Evolutionary conservation across 75 land plant genomes (phyloP).

Genomic region (Cryptomeria japonica): DNA sequence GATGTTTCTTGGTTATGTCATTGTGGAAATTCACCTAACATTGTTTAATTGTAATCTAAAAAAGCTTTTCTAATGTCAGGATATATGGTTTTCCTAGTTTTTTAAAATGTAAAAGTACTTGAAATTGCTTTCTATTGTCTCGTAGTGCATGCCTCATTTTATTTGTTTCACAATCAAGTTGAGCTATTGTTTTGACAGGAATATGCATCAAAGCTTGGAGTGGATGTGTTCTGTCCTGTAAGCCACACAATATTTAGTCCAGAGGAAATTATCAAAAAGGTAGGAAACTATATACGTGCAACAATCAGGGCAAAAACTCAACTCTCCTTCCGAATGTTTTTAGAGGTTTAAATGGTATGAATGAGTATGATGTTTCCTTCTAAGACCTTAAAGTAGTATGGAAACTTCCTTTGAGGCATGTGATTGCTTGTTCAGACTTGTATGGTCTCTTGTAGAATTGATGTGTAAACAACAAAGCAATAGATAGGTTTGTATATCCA

Average conservation of each 20-base stretch:
- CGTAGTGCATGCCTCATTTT: background rate
- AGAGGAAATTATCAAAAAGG: conserved; percentile 78
- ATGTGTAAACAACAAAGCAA: background rate
- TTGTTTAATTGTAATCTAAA: background rate
- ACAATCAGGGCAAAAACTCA: background rate
- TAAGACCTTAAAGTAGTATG: background rate
- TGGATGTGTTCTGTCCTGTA: conserved; percentile 78
- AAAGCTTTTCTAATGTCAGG: background rate
- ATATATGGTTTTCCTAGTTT: background rate
- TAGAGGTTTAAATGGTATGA: background rate
- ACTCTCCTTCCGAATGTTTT: background rate
- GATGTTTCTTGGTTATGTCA: background rate
- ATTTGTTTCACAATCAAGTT: background rate
- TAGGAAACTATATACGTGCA: background rate
- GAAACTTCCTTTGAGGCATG: background rate
- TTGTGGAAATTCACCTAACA: background rate
- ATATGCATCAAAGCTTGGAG: conserved; percentile 53
- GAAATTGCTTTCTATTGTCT: background rate
- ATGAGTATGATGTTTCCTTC: background rate
- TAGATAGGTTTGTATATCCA: background rate
- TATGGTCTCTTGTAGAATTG: background rate
- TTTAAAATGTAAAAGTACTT: background rate
- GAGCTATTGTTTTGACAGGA: conserved; percentile 35
- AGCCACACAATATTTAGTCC: conserved; percentile 91
- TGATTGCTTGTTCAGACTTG: background rate